Evolutionary conservation across 345 rosid species (phyloP), one percentile per base, ranked within the genome.

Genomic region (Eucalyptus polybractea): DNA sequence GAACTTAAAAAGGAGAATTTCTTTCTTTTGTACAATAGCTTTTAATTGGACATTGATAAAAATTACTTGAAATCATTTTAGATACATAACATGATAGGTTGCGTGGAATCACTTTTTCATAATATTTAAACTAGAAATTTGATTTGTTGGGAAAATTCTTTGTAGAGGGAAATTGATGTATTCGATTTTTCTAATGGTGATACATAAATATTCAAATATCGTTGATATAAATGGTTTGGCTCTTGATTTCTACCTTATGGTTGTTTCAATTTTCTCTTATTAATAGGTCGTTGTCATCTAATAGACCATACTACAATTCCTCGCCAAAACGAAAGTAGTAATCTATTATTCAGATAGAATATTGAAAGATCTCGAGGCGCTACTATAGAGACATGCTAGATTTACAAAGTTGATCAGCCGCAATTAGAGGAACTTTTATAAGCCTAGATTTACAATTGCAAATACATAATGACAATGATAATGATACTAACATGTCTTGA

Each of bases 91-190:
- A 33, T 33, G 13, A 33, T 69, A 33, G 81, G 37, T 8, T 4
- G 37, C 3, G 6, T 1, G 1, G 76, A n/a, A 5, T 65, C 6
- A 0, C 21, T 4, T 65, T 37, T 33, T 22, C 8, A 2, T 19
- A 72, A 17, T 4, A 21, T 72, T 72, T 10, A 37, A 37, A 22
- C 2, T 72, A 37, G 11, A 21, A 72, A 37, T 37, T 65, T 5
- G 13, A 37, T 19, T 72, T 72, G 81, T 17, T 19, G 7, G 13
- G 7, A 33, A 72, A 37, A 19, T 17, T 72, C 5, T 37, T 72
- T 12, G 1, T 37, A 33, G 45, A 10, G 81, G 5, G 14, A 37
- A 37, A 72, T 72, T 4, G 81, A 72, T 8, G 81, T 33, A 8
- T 7, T 24, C 3, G 81, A 19, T 17, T 69, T 69, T 69, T 69